phyloP scores from a whole-genome alignment of 2,329 filamentous ascomycete species.

The Podosphaera xanthii region DNA sequence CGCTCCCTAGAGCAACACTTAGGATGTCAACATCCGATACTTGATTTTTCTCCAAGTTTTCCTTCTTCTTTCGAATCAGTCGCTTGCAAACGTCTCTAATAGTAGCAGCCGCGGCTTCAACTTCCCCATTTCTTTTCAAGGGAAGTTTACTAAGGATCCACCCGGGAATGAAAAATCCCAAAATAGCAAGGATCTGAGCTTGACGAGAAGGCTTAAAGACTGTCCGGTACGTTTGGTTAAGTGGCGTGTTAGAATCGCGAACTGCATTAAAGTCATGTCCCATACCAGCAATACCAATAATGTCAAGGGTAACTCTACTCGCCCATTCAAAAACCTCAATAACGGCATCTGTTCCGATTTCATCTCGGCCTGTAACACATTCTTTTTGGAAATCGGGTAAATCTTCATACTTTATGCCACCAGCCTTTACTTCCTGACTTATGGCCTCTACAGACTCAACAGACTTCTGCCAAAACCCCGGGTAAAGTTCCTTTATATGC shows the following conservation, averaged over 20 bases:
- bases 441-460: slow-evolving; percentile 43
- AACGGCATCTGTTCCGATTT: slow-evolving; percentile 17
- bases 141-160: slow-evolving; percentile 42
- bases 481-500: slow-evolving; percentile 66
- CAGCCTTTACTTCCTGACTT: slow-evolving; percentile 23
- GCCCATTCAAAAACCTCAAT: slow-evolving; percentile 40
- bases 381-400: slow-evolving; percentile 5
- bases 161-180: slow-evolving; percentile 37
- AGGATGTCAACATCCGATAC: slow-evolving; percentile 47
- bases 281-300: slow-evolving; percentile 51
- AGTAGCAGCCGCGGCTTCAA: slow-evolving; percentile 29
- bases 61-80: slow-evolving; percentile 49
- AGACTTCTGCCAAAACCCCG: slow-evolving; percentile 62
- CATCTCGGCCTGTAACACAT: background rate
- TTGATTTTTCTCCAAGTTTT: slow-evolving; percentile 25
- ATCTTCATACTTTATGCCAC: slow-evolving; percentile 17
- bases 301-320: slow-evolving; percentile 47
- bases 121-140: slow-evolving; percentile 43
- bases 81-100: slow-evolving; percentile 45
- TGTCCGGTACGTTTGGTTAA: slow-evolving; percentile 32
- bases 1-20: slow-evolving; percentile 55
- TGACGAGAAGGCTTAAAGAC: slow-evolving; percentile 30
- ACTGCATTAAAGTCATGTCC: slow-evolving; percentile 49
- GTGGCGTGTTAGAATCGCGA: slow-evolving; percentile 31
- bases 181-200: slow-evolving; percentile 30